Conservation (phyloP, 352 stramenopile genomes). For the Globisporangium echinulatum region DNA sequence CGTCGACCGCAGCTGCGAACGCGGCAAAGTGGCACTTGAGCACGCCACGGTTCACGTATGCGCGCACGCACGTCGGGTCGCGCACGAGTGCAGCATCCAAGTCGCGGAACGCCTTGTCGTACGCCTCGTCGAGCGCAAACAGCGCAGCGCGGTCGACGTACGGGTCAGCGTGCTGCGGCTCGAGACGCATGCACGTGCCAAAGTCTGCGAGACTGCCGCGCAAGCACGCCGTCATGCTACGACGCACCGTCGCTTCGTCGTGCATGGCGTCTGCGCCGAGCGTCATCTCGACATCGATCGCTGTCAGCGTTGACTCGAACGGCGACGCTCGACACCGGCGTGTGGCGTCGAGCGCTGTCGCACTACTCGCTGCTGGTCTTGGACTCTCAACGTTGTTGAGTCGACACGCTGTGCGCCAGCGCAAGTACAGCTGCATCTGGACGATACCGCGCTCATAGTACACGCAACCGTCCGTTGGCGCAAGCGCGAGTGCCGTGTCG, state of each 20-base stretch:
- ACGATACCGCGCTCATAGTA: slow-evolving; percentile 73
- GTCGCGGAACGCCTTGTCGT: slow-evolving; percentile 52
- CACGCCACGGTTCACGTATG: slow-evolving; percentile 57
- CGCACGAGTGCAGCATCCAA: slow-evolving; percentile 43
- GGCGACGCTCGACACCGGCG: slow-evolving; percentile 15
- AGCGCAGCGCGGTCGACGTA: slow-evolving; percentile 69
- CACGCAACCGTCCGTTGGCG: slow-evolving; percentile 50
- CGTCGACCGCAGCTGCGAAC: slow-evolving; percentile 53
- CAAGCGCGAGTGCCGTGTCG: slow-evolving; percentile 47
- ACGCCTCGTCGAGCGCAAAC: slow-evolving; percentile 55
- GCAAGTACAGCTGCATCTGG: slow-evolving; percentile 63
- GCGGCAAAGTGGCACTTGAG: slow-evolving; percentile 72
- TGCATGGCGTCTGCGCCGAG: slow-evolving; percentile 40
- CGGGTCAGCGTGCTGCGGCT: slow-evolving; percentile 43
- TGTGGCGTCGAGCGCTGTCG: neutral
- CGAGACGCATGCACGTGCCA: slow-evolving; percentile 51
- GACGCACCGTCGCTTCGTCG: slow-evolving; percentile 31
- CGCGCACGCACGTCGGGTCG: slow-evolving; percentile 41
- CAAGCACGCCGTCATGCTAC: slow-evolving; percentile 52
- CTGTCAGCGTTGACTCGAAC: slow-evolving; percentile 34
- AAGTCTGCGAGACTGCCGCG: slow-evolving; percentile 51
- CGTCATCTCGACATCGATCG: slow-evolving; percentile 39
- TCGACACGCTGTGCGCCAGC: slow-evolving; percentile 48
- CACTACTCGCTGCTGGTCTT: neutral
- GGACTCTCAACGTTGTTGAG: slow-evolving; percentile 25